Evolutionary conservation across 2,329 filamentous ascomycete genomes (phyloP), one percentile per base, ranked within the genome.

Genomic region (Stachybotrys chlorohalonatus): DNA sequence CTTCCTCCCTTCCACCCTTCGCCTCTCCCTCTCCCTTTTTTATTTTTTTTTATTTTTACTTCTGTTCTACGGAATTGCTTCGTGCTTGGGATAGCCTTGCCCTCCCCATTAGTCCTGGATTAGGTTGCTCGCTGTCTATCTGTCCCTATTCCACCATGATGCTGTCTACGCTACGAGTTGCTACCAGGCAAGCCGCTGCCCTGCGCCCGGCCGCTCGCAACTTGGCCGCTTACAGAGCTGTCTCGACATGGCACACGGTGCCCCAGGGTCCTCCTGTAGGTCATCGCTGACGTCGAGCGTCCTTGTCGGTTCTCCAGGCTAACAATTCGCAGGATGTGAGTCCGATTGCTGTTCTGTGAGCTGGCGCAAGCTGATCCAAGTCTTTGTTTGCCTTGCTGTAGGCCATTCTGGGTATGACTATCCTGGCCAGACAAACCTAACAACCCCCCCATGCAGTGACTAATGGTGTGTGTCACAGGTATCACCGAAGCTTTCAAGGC

Each of bases 401-500:
- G 86, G 88, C 88, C 68, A 92, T 90, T 77, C 80, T 91, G 56
- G 87, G 85, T 88, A 81, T 65, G 80, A 71, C 59, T 54, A 50
- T 53, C 52, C 58, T 59, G 54, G 55, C 51, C 55, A 55, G 36
- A 42, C 36, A 5, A 24, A 24, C n/a, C n/a, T n/a, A n/a, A n/a
- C n/a, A n/a, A n/a, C 30, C 52, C 50, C 56, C 52, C 15, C 47
- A 49, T 39, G 50, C 57, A 56, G 52, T 54, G 42, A 47, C 64
- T 68, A 65, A 67, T 59, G 56, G 30, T 2, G 47, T 54, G 49
- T 52, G 31, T 7, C 31, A 24, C 62, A 86, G 87, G 89, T 72
- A 91, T 99, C 76, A 97, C 94, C 60, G 94, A 99, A 79, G 94
- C 94, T 58, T 99, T 94, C 88, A 99, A 97, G 83, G 92, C 92